Conservation (phyloP, 2,329 filamentous ascomycete genomes). For the Whalleya microplaca region DNA sequence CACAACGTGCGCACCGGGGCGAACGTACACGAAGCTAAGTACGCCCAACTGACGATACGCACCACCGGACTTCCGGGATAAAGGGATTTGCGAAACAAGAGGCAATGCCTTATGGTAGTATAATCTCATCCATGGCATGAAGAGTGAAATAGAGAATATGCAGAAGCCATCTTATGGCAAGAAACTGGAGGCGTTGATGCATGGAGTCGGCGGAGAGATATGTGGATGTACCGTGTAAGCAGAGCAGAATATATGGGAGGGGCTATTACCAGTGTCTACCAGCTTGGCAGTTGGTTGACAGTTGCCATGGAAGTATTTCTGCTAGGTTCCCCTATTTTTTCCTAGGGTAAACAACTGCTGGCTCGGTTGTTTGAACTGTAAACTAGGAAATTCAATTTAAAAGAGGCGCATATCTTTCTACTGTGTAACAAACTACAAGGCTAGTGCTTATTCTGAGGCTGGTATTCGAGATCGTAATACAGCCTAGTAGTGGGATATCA, state of each 20-base stretch:
- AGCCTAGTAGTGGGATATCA: not conserved
- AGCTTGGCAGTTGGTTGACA: not conserved
- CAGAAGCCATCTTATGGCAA: not conserved
- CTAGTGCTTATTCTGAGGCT: too few relatives aligned
- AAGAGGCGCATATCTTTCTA: too few relatives aligned
- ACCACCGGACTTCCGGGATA: slow-evolving; percentile 25
- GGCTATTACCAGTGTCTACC: not conserved
- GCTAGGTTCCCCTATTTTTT: not conserved
- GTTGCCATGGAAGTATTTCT: not conserved
- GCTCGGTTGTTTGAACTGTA: not conserved
- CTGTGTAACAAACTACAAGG: too few relatives aligned
- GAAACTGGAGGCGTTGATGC: not conserved
- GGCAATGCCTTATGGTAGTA: not conserved
- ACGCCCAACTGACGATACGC: slow-evolving; percentile 3
- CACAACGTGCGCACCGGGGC: too few relatives aligned
- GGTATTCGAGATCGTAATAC: not conserved
- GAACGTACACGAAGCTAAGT: too few relatives aligned
- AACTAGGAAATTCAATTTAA: not conserved
- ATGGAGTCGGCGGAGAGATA: not conserved
- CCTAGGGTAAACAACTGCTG: not conserved
- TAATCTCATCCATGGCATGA: not conserved
- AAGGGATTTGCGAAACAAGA: slow-evolving; percentile 2
- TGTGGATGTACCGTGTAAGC: not conserved
- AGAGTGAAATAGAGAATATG: not conserved
- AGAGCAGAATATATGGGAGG: not conserved